Evolutionary conservation across 2,329 filamentous ascomycete species (phyloP).

Genomic region (Amauroascus verrucosus): DNA sequence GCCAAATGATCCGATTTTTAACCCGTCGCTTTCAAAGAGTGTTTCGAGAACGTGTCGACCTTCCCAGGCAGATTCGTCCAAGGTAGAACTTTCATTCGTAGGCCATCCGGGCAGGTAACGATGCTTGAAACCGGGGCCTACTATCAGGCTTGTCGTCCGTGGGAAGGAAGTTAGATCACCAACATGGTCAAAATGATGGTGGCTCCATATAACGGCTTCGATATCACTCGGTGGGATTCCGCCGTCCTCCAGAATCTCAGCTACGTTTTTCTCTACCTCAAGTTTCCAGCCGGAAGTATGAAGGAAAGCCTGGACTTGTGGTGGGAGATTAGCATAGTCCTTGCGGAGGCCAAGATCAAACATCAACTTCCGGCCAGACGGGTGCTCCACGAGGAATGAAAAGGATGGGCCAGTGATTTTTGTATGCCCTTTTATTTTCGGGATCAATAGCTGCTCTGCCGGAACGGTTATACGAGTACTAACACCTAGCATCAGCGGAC

Average conservation of each 20-base stretch:
- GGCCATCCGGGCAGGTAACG: constrained; percentile 42
- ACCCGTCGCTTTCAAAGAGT: constrained; percentile 8
- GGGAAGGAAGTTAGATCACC: constrained; percentile 44
- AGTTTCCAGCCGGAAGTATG: constrained; percentile 2
- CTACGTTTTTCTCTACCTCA: constrained; percentile 14
- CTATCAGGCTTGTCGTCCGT: constrained; percentile 37
- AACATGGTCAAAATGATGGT: constrained; percentile 41
- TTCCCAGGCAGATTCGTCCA: constrained; percentile 29
- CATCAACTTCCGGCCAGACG: constrained; percentile 14
- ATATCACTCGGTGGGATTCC: constrained; percentile 13
- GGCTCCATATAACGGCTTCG: constrained; percentile 18
- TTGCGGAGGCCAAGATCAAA: constrained; percentile 14
- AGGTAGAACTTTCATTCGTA: constrained; percentile 25
- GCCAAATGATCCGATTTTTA: constrained; percentile 20
- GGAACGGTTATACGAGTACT: background rate
- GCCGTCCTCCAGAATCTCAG: constrained; percentile 16
- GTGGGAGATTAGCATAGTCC: constrained; percentile 9
- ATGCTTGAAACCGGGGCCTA: constrained; percentile 44
- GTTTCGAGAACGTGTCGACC: constrained; percentile 21
- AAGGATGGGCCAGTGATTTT: constrained; percentile 12
- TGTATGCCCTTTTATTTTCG: constrained; percentile 22
- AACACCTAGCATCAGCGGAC: background rate
- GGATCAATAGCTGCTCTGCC: constrained; percentile 15
- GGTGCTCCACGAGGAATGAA: constrained; percentile 16
- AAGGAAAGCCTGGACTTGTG: constrained; percentile 1